Evolutionary conservation across 2,329 filamentous ascomycete species (phyloP).

Genomic region (Penicillium sp.): DNA sequence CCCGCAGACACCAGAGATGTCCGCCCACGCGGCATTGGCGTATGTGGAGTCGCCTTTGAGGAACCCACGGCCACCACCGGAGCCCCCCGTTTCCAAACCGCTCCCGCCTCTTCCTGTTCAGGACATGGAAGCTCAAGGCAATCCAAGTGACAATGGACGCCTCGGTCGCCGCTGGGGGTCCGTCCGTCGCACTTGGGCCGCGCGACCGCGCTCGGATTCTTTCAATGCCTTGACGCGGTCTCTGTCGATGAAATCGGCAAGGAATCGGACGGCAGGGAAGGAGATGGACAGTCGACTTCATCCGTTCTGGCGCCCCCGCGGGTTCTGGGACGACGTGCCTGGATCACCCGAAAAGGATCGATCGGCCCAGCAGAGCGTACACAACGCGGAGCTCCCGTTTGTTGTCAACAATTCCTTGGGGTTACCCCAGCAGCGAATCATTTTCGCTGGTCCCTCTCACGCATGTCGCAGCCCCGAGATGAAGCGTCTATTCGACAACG

Average conservation of each 20-base stretch:
- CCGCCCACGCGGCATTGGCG: slow-evolving; percentile 7
- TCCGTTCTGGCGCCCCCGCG: slow-evolving; percentile 58
- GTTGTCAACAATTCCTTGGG: slow-evolving; percentile 53
- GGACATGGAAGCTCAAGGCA: slow-evolving; percentile 17
- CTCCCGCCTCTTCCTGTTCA: slow-evolving; percentile 50
- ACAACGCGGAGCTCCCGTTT: slow-evolving; percentile 30
- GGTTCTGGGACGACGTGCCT: slow-evolving; percentile 56
- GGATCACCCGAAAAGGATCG: slow-evolving; percentile 37
- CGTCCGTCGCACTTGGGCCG: slow-evolving; percentile 34
- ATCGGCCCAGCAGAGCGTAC: slow-evolving; percentile 25
- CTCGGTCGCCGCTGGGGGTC: slow-evolving; percentile 32
- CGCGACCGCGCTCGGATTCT: slow-evolving; percentile 39
- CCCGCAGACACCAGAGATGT: slow-evolving; percentile 27
- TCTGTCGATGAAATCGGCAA: slow-evolving; percentile 38
- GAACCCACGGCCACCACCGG: slow-evolving; percentile 54
- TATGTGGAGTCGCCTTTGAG: slow-evolving; percentile 53
- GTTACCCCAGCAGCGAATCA: slow-evolving; percentile 47
- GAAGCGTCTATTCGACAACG: slow-evolving; percentile 21
- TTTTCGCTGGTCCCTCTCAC: slow-evolving; percentile 37
- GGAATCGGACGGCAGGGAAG: slow-evolving; percentile 40
- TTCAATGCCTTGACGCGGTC: slow-evolving; percentile 35
- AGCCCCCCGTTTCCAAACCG: slow-evolving; percentile 52
- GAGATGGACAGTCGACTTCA: slow-evolving; percentile 48
- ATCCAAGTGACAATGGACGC: slow-evolving; percentile 18
- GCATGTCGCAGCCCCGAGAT: slow-evolving; percentile 31